phyloP scores from a whole-genome alignment of 805 yeast genomes.

The Kuraishia piskuri region DNA sequence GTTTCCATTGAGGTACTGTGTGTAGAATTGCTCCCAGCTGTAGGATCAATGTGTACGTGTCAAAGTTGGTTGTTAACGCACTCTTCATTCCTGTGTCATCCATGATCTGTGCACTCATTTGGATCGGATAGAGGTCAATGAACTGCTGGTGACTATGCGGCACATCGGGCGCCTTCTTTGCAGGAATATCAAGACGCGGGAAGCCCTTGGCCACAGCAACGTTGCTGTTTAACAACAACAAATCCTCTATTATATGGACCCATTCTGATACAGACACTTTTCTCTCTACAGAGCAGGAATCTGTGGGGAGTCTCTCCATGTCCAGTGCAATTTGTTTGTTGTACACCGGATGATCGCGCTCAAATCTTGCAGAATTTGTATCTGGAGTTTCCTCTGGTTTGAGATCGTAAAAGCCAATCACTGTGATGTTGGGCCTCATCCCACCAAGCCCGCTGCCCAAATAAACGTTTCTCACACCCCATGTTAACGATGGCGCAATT shows the following conservation, averaged over 20 bases:
- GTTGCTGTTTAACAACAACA: slow-evolving; percentile 79
- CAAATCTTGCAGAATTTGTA: slow-evolving; percentile 11
- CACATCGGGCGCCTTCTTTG: slow-evolving; percentile 21
- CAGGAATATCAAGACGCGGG: slow-evolving; percentile 57
- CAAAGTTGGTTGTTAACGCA: slow-evolving; percentile 82
- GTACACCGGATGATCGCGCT: slow-evolving; percentile 14
- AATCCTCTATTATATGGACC: slow-evolving; percentile 89
- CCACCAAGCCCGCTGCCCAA: slow-evolving; percentile 97
- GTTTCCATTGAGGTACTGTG: slow-evolving; percentile 91
- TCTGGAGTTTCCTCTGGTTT: slow-evolving; percentile 7
- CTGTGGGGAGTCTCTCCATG: slow-evolving; percentile 39
- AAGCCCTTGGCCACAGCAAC: slow-evolving; percentile 94
- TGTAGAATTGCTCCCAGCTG: slow-evolving; percentile 90
- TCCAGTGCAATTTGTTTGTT: slow-evolving; percentile 14
- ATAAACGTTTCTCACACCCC: slow-evolving; percentile 93
- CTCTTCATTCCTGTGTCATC: slow-evolving; percentile 57
- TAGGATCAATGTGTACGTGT: slow-evolving; percentile 87
- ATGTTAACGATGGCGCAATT: slow-evolving; percentile 75
- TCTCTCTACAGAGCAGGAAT: slow-evolving; percentile 60
- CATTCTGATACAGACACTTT: slow-evolving; percentile 70
- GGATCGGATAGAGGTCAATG: slow-evolving; percentile 93
- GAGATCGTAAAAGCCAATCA: slow-evolving; percentile 80
- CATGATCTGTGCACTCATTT: slow-evolving; percentile 80
- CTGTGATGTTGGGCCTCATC: slow-evolving; percentile 94
- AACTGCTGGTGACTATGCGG: slow-evolving; percentile 31